phyloP scores from a whole-genome alignment of 2,329 filamentous ascomycete species.

The Setomelanomma holmii region DNA sequence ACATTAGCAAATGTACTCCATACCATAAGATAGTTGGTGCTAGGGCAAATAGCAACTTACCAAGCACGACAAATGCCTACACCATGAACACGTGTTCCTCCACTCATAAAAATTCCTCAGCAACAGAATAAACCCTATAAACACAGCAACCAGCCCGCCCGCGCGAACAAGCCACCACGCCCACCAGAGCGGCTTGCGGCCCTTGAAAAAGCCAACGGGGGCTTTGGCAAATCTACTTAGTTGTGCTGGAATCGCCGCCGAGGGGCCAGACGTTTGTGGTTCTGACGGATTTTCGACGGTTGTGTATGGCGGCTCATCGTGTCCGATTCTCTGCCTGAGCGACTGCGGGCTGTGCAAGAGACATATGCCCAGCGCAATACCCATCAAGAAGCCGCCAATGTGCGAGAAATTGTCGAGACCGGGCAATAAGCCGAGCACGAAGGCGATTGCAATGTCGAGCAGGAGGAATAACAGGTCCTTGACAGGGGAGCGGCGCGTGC shows the following conservation, averaged over 20 bases:
- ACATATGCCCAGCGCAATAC: slow-evolving; percentile 83
- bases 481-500: slow-evolving; percentile 74
- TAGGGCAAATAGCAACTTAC: slow-evolving; percentile 62
- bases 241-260: slow-evolving; percentile 12
- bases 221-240: slow-evolving; percentile 56
- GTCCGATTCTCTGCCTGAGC: slow-evolving; percentile 75
- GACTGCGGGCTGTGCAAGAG: slow-evolving; percentile 87
- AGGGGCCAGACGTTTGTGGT: slow-evolving; percentile 18
- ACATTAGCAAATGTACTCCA: slow-evolving; percentile 7
- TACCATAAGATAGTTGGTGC: background rate
- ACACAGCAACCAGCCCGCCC: slow-evolving; percentile 77
- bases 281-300: slow-evolving; percentile 58
- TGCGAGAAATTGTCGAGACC: slow-evolving; percentile 97
- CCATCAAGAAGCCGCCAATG: slow-evolving; percentile 95
- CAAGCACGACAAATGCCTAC: slow-evolving; percentile 92
- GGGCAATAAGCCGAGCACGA: slow-evolving; percentile 88
- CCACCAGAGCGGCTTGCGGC: slow-evolving; percentile 94
- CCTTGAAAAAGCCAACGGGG: slow-evolving; percentile 81
- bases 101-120: slow-evolving; percentile 90
- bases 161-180: slow-evolving; percentile 91
- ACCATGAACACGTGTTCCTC: slow-evolving; percentile 82
- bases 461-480: slow-evolving; percentile 88
- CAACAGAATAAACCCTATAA: slow-evolving; percentile 85
- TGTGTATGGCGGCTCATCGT: slow-evolving; percentile 73
- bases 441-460: slow-evolving; percentile 85